Base-by-base conservation (phyloP, 2,329 filamentous ascomycete genomes). In the Curvularia sp. region DNA sequence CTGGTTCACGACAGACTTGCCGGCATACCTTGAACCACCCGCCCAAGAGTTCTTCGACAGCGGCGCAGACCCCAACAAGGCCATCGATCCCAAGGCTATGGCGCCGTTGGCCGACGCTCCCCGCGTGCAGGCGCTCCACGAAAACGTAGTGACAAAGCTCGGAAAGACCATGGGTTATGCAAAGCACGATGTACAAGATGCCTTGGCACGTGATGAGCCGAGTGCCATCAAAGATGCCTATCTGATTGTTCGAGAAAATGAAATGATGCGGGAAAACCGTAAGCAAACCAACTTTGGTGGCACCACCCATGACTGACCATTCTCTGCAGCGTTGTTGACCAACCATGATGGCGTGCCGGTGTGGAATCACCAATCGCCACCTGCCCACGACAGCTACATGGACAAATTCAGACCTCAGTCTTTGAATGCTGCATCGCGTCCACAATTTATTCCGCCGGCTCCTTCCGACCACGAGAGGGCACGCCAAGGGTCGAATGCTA, bases 221-320 rank as follows among this genome's bases (percentile, higher is more conserved):
- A 98, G 93, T 57, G 93, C 95, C 10, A 97, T 99, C 82, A 99
- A 99, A 80, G 95, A 99, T 79, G 95, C 95, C 1, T 99, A 98
- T 80, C 89, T 97, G 79, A 99, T 99, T 76, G 92, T 99, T 25
- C 88, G 94, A 52, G 95, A 99, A 78, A 98, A 98, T 75, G 95
- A 97, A 77, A 86, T 98, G 75, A 98, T 98, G 93, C 91, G 93
- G 76, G 89, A 89, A 54, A 96, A 93, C 76, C 93, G 92, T 96
- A 82, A 87, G 91, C 43, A 32, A 87, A n/a, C 30, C 19, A 38
- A 9, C 10, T 15, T 30, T 12, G 19, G 6, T 6, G 4, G 3
- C 6, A n/a, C 25, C 13, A 39, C 15, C 25, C 38, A 21, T 49
- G 47, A 10, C 70, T 74, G 53, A 74, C 61, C 25, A 38, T 43